Base-by-base conservation (phyloP, 176 grass and related monocot genomes). In the Zea luxurians region DNA sequence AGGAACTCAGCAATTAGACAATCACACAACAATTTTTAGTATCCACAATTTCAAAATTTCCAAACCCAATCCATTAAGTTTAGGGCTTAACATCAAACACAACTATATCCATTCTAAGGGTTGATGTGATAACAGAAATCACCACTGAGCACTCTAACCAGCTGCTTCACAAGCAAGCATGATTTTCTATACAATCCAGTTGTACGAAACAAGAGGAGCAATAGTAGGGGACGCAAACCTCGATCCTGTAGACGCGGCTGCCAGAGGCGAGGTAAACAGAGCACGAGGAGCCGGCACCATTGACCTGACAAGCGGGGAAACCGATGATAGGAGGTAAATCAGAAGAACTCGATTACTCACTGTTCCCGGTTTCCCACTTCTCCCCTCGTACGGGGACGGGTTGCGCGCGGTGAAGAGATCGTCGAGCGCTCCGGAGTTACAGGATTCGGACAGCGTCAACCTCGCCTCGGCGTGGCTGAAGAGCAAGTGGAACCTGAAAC, bases 181-280 rank as follows among this genome's bases (percentile, higher is more conserved):
- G 44, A 2, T 65, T 5, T 35, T 13, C 13, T 48, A 41, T 5
- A 27, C 35, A 46, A 2, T 6, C 37, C 74, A 13, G 52, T 41
- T 45, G 4, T 49, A 72, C 35, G 36, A 34, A 78, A 20, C 6
- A 3, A 36, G 64, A 21, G n/a, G 35, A 60, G 48, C 37, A 59
- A 13, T 3, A 34, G 20, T 9, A 34, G 37, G 70, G 50, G 17
- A 21, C 3, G 42, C 10, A 49, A 58, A 94, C 92, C 92, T 94
- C 92, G 27, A 98, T 81, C 80, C 87, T 92, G 83, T 98, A 98
- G 59, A 95, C 86, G 61, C 74, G 75, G 78, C 85, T 89, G 15
- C 89, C 92, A 17, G 92, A 98, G 68, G 92, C 92, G 74, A 98
- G 53, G 83, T 95, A 95, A 9, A 82, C 85, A 15, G 83, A 92